These are phyloP conservation scores for Calonectria naviculata DNA, from an alignment of 2,329 filamentous ascomycete species.

Conservation along the genomic window DNA sequence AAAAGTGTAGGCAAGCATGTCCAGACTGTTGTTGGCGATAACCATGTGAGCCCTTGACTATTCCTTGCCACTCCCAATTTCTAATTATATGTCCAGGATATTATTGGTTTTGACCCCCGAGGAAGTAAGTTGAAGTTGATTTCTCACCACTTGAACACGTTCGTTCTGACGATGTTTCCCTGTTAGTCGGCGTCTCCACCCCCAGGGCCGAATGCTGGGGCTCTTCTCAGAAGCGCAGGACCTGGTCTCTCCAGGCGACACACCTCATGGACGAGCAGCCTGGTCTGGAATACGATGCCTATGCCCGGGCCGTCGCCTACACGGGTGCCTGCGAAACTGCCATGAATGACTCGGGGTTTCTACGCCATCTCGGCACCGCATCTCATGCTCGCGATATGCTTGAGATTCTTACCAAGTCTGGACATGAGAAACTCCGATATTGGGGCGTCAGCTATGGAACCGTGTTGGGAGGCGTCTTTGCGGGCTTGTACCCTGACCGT, in stretches of 20 bases:
- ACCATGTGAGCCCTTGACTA: slow-evolving; percentile 50
- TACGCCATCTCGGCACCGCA: slow-evolving; percentile 55
- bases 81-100: slow-evolving; percentile 46
- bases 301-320: slow-evolving; percentile 54
- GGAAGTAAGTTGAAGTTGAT: slow-evolving; percentile 48
- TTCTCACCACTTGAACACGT: neutral
- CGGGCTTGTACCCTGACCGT: slow-evolving; percentile 61
- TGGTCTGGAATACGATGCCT: slow-evolving; percentile 57
- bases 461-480: slow-evolving; percentile 62
- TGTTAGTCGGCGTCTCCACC: slow-evolving; percentile 57
- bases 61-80: neutral
- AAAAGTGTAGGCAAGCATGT: slow-evolving; percentile 43
- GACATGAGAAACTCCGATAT: slow-evolving; percentile 57
- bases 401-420: slow-evolving; percentile 55
- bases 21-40: slow-evolving; percentile 58
- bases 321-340: slow-evolving; percentile 55
- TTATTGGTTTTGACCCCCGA: slow-evolving; percentile 63
- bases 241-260: slow-evolving; percentile 57
- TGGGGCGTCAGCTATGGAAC: slow-evolving; percentile 69
- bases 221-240: slow-evolving; percentile 50
- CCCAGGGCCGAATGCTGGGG: slow-evolving; percentile 65
- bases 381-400: slow-evolving; percentile 61
- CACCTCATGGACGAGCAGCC: slow-evolving; percentile 59
- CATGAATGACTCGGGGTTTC: slow-evolving; percentile 49
- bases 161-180: neutral